Base-by-base conservation (phyloP, 2,329 filamentous ascomycete genomes). In the Colletotrichum tabaci region DNA sequence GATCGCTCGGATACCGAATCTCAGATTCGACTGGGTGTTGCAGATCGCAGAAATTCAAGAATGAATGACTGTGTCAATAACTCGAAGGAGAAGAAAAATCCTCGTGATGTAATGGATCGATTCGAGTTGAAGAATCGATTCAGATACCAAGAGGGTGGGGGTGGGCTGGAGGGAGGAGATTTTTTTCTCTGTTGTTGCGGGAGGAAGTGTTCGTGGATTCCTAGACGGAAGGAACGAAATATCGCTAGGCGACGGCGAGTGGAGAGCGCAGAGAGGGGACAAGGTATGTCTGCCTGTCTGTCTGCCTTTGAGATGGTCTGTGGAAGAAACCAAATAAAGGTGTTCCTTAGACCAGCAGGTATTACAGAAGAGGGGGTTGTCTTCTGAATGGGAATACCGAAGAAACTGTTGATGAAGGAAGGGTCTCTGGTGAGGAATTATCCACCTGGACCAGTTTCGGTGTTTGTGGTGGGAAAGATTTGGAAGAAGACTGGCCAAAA, bases 1-100 rank as follows among this genome's bases (percentile, higher is more conserved):
- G 52, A 66, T 66, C 50, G 66, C 68, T 71, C 52, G 64, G 52
- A 65, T 67, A 76, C 76, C 77, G 77, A 79, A 80, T 80, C 73
- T 77, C 79, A 77, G 72, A 79, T 77, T 73, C 76, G 78, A 75
- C 70, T 30, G 63, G 61, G 15, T 52, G 49, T 40, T 42, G 23
- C 46, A 30, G 56, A 53, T 58, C 66, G 73, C 66, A 70, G 47
- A 61, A 71, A 72, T 61, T 66, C 67, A 65, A 57, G n/a, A 67
- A 57, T 67, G 73, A 74, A 74, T 64, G 73, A 74, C 69, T 70
- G 66, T 49, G 30, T 42, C 26, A 60, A 26, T 30, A 66, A 55
- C 21, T 65, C 49, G 55, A 50, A 58, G 21, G 42, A 44, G 30
- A 53, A 13, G 10, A 60, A 62, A 46, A 63, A 23, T 49, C 58